These are phyloP conservation scores for Ramalina peruviana DNA, from an alignment of 495 filamentous ascomycete genomes.

Conservation along the genomic window DNA sequence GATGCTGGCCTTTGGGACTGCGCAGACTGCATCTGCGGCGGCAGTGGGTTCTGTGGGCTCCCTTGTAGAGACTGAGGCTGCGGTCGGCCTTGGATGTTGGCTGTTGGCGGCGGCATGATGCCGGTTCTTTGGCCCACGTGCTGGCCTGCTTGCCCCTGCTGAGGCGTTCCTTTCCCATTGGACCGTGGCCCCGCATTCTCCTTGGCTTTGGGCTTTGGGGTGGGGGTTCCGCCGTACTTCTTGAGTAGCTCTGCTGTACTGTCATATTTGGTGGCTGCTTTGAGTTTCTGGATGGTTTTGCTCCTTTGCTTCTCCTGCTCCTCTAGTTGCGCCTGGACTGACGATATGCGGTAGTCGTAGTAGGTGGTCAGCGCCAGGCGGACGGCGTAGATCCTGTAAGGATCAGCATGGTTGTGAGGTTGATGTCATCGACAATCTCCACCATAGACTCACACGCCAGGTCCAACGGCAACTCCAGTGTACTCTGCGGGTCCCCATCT, in stretches of 20 bases:
- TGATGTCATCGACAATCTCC: not conserved
- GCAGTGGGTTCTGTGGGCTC: conserved; percentile 13
- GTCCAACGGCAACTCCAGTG: conserved; percentile 62
- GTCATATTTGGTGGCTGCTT: conserved; percentile 86
- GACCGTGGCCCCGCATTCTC: conserved; percentile 16
- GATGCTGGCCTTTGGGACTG: conserved; percentile 11
- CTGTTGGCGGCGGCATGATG: conserved; percentile 65
- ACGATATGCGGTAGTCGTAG: conserved; percentile 69
- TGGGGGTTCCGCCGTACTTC: conserved; percentile 67
- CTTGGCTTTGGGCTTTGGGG: conserved; percentile 29
- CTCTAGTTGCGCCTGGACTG: conserved; percentile 52
- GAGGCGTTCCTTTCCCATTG: conserved; percentile 15
- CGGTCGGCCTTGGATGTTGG: conserved; percentile 50
- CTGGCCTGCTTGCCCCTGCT: conserved; percentile 3
- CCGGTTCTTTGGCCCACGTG: conserved; percentile 34
- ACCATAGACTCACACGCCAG: conserved; percentile 46
- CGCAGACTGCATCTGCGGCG: conserved; percentile 10
- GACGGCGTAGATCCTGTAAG: conserved; percentile 49
- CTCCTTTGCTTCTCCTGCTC: conserved; percentile 60
- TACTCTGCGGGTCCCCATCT: conserved; percentile 64
- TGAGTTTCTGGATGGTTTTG: conserved; percentile 84
- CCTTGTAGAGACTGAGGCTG: not conserved
- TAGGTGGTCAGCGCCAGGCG: conserved; percentile 46
- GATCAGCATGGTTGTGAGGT: not conserved
- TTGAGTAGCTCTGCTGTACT: conserved; percentile 85